Evolutionary conservation across 2,329 filamentous ascomycete species (phyloP), one percentile per base, ranked within the genome.

Genomic region (Dryadomyces quercivorus): DNA sequence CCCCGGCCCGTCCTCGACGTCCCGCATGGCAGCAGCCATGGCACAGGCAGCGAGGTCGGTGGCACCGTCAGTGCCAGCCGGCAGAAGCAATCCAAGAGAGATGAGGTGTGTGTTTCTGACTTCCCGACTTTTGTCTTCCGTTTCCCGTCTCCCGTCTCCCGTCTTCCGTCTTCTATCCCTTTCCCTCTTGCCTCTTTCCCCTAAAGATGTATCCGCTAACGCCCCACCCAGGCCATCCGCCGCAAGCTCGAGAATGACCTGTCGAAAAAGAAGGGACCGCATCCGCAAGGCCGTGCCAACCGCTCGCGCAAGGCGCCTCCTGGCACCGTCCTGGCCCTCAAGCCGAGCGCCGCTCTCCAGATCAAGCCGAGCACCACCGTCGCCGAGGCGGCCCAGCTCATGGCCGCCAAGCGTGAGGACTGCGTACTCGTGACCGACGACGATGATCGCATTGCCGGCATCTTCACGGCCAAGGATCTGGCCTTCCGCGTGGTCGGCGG

Each of bases 321-420:
- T 2, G 93, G 93, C 62, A 96, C 92, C 55, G 93, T 98, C 57
- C 85, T 98, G 58, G 89, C 93, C 64, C 79, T 98, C 59, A 94
- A 94, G 72, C 93, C 93, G 54, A 96, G 91, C 68, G 89, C 88
- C 64, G 93, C 93, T 47, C 84, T 98, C 18, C 93, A 98, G 75
- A 97, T 98, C 73, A 97, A 97, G 74, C 93, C 93, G 52, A 81
- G 77, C 60, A 96, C 90, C 26, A 95, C 88, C 51, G 92, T 98
- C 55, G 85, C 93, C 59, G 93, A 98, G 72, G 93, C 93, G 50
- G 93, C 93, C 44, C 93, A 98, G 75, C 76, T 98, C 66, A 98
- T 98, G 93, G 93, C 93, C 55, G 93, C 93, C 51, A 98, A 98
- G 78, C 81, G 93, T 63, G 93, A 98, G 70, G 93, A 98, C 69